A percentile compares a stretch with the other conserved stretches of the same genome.
Conservation (phyloP, 1,284 basidiomycete species). For the Porodaedalea pini region DNA sequence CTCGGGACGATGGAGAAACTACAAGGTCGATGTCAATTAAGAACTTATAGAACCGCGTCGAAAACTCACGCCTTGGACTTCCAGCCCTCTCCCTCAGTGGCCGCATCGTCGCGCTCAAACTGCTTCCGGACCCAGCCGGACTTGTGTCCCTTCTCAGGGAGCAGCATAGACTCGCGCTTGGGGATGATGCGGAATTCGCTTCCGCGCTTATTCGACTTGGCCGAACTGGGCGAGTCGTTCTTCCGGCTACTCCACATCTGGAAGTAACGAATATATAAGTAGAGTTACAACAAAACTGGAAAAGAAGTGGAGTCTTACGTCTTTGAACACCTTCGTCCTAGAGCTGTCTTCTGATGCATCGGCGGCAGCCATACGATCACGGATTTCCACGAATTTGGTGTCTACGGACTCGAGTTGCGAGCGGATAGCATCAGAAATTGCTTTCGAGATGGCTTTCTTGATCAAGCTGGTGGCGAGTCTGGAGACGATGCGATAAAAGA, state of each 20-base stretch:
- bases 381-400: conserved; percentile 79
- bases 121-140: conserved; percentile 68
- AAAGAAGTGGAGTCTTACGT: conserved; percentile 38
- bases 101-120: conserved; percentile 54
- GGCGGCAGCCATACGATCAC: conserved; percentile 72
- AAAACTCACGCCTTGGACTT: conserved; percentile 54
- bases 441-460: conserved; percentile 89
- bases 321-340: conserved; percentile 62
- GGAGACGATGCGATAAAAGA: conserved; percentile 80
- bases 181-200: conserved; percentile 69
- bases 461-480: conserved; percentile 78
- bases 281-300: not conserved
- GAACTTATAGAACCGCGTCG: too few relatives aligned
- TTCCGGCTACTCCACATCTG: conserved; percentile 39
- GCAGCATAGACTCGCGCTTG: conserved; percentile 56
- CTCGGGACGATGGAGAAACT: conserved; percentile 7
- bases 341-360: conserved; percentile 50
- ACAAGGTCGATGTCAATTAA: not conserved
- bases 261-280: conserved; percentile 2
- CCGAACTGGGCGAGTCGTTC: conserved; percentile 20
- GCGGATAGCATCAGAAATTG: conserved; percentile 71
- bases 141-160: conserved; percentile 62
- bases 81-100: conserved; percentile 55
- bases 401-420: conserved; percentile 85
- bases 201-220: not conserved